Percentiles rank a stretch among this genome's conserved stretches.
These are phyloP conservation scores for Pseudogymnoascus sp. DNA, from an alignment of 2,329 filamentous ascomycete species.

Conservation along the genomic window DNA sequence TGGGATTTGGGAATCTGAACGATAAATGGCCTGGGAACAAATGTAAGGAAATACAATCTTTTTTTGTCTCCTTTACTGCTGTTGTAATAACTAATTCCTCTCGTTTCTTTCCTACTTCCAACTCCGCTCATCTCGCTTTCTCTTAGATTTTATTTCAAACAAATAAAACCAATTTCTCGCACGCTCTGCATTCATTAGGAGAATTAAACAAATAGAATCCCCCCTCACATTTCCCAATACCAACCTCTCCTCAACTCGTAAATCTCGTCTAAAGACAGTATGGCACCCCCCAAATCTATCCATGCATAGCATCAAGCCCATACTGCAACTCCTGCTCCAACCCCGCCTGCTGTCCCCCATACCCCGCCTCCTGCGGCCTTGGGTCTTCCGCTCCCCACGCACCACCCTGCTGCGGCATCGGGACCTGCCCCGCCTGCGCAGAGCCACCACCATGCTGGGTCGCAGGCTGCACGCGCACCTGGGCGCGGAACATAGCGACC, in stretches of 20 bases:
- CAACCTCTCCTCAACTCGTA: not conserved
- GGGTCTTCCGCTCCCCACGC: slow-evolving; percentile 28
- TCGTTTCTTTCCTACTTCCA: not conserved
- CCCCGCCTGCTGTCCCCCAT: slow-evolving; percentile 16
- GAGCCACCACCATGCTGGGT: slow-evolving; percentile 22
- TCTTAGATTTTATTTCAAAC: not conserved
- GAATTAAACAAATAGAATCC: not conserved
- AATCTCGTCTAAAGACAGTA: not conserved
- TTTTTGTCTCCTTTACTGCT: not conserved
- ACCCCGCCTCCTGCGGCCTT: slow-evolving; percentile 25
- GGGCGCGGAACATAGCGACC: slow-evolving; percentile 72
- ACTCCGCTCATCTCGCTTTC: not conserved
- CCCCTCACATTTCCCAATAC: too few species aligned
- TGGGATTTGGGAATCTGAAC: not conserved
- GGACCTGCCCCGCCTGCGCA: slow-evolving; percentile 19
- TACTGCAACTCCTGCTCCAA: slow-evolving; percentile 29
- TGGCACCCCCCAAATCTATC: slow-evolving; percentile 11
- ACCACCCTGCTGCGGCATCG: slow-evolving; percentile 24
- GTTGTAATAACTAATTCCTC: not conserved
- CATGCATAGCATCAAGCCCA: slow-evolving; percentile 27
- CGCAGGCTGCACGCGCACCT: slow-evolving; percentile 27
- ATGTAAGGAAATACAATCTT: not conserved
- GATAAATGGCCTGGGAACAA: not conserved
- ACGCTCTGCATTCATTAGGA: slow-evolving; percentile 1
- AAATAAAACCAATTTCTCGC: not conserved